These are phyloP conservation scores for Metarhizium anisopliae DNA, from an alignment of 2,329 filamentous ascomycete species.

Conservation along the genomic window DNA sequence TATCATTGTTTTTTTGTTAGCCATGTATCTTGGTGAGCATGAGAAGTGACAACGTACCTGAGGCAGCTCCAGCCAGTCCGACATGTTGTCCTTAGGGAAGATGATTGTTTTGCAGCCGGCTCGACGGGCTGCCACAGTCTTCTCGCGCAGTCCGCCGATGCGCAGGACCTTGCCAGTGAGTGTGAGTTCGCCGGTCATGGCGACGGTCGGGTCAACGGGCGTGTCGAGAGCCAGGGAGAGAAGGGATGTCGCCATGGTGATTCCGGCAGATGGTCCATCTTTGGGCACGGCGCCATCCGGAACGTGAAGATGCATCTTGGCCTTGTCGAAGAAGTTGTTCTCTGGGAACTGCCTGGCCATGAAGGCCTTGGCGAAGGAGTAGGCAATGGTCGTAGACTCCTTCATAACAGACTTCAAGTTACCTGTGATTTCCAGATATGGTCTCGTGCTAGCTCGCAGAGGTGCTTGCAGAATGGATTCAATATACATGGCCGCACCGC, in stretches of 20 bases:
- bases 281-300: constrained; percentile 95
- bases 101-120: constrained; percentile 90
- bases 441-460: constrained; percentile 62
- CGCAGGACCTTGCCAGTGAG: constrained; percentile 93
- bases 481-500: constrained; percentile 91
- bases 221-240: constrained; percentile 75
- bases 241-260: constrained; percentile 95
- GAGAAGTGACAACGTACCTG: constrained; percentile 55
- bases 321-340: constrained; percentile 94
- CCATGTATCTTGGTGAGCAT: not conserved
- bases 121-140: constrained; percentile 89
- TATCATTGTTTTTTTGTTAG: constrained; percentile 25
- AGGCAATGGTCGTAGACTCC: constrained; percentile 89
- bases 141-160: constrained; percentile 90
- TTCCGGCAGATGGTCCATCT: constrained; percentile 85
- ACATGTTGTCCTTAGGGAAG: constrained; percentile 91
- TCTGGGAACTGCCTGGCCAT: constrained; percentile 78
- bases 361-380: constrained; percentile 87
- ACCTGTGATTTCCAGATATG: constrained; percentile 82
- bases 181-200: constrained; percentile 97
- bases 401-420: constrained; percentile 98
- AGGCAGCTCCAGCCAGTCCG: constrained; percentile 94
- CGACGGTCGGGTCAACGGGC: constrained; percentile 73
- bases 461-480: constrained; percentile 90
- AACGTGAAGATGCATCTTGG: constrained; percentile 89